Base-by-base conservation (phyloP, 306 rosid genomes). In the Senna siamea region DNA sequence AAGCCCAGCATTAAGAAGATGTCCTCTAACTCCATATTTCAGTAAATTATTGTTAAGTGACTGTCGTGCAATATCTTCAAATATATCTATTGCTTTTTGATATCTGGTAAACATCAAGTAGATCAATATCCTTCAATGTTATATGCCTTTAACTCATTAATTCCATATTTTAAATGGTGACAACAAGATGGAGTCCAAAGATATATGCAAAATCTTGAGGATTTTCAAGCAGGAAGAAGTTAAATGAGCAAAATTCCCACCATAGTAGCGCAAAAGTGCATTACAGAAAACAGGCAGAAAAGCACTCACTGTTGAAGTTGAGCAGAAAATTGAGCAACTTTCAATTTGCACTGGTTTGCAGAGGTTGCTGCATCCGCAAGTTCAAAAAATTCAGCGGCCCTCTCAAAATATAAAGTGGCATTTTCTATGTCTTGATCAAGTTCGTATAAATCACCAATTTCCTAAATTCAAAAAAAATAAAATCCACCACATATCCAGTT, bases 11-110 rank as follows among this genome's bases (percentile, higher is more conserved):
- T 88, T 92, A 35, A 95, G 98, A 83, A 95, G 97, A 83, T 95
- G 92, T 35, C 98, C 99, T 78, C 90, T 95, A 15, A 92, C 99
- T 81, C 99, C 98, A 78, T 95, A 95, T 78, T 92, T 95, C 52
- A 92, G 85, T 82, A 95, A 82, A 81, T 88, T 92, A 70, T 30
- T 87, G 77, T 83, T 85, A 47, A 95, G 86, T 0, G 99, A 90
- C 72, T 95, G 92, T 7, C 84, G 86, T 7, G 98, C 90, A 78
- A 92, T 72, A 82, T 90, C 90, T 82, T 92, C 99, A 72, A 81
- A 95, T 73, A 95, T 88, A 69, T 83, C 78, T 82, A 95, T 87
- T 12, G 99, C 84, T 76, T 89, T 92, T 77, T 80, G 88, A 78
- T 88, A 95, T 63, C 99, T 95, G 86, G 51, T 22, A 60, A 80